Evolutionary conservation across 2,329 filamentous ascomycete genomes (phyloP).

Genomic region (Penicillium vulpinum): DNA sequence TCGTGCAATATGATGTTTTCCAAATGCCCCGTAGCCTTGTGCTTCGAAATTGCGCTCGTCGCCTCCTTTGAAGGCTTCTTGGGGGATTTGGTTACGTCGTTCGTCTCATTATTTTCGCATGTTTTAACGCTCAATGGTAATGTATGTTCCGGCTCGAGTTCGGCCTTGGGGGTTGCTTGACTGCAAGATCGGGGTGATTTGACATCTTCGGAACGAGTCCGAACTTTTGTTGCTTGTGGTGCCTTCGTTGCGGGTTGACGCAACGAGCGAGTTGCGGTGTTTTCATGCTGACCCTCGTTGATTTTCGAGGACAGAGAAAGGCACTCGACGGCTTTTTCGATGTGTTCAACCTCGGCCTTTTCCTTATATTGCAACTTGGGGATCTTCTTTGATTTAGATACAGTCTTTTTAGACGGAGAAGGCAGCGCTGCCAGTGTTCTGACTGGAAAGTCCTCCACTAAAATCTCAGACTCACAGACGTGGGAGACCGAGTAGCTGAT

Average conservation of each 20-base stretch:
- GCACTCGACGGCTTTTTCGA: conserved; percentile 23
- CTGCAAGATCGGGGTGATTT: not conserved
- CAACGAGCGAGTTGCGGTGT: not conserved
- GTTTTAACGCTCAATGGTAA: not conserved
- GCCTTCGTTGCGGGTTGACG: not conserved
- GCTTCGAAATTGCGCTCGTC: not conserved
- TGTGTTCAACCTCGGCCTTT: conserved; percentile 11
- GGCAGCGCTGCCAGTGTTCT: not conserved
- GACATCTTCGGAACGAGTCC: not conserved
- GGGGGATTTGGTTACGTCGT: not conserved
- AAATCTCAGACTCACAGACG: not conserved
- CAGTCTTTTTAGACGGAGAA: not conserved
- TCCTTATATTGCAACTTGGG: not conserved
- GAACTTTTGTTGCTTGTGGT: not conserved
- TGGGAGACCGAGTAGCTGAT: conserved; percentile 29
- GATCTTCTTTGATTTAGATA: not conserved
- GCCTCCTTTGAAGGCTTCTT: not conserved
- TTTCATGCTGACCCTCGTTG: not conserved
- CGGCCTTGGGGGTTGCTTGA: not conserved
- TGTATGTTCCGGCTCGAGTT: not conserved
- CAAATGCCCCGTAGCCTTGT: conserved; percentile 11
- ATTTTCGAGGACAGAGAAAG: conserved; percentile 16
- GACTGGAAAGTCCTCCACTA: not conserved
- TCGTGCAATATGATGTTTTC: conserved; percentile 23
- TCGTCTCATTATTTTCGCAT: not conserved